Conservation (phyloP, 306 rosid species). For the Ochetophila trinervis region DNA sequence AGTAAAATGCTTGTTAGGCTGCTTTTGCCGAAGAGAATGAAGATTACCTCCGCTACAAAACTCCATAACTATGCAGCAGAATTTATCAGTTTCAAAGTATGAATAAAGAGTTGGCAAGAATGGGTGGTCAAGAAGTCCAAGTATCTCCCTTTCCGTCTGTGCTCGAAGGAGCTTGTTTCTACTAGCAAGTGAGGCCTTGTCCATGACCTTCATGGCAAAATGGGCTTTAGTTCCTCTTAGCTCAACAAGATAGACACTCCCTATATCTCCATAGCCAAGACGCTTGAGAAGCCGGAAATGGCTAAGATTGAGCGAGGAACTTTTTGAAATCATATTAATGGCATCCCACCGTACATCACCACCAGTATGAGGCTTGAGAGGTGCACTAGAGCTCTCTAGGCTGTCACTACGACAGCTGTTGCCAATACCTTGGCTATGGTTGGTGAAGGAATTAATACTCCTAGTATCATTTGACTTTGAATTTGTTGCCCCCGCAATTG, state of each 20-base stretch:
- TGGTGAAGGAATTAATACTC: conserved; percentile 15
- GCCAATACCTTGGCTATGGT: conserved; percentile 34
- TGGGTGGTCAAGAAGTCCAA: conserved; percentile 91
- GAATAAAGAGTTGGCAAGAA: conserved; percentile 88
- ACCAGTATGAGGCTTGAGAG: conserved; percentile 79
- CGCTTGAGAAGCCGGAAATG: conserved; percentile 82
- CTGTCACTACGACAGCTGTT: conserved; percentile 58
- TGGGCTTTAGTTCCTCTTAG: conserved; percentile 54
- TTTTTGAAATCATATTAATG: conserved; percentile 48
- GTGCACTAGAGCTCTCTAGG: conserved; percentile 60
- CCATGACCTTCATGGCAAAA: conserved; percentile 93
- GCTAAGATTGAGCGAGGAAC: conserved; percentile 50
- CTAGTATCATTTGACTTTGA: conserved; percentile 23
- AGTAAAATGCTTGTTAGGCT: conserved; percentile 73
- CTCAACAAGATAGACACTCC: conserved; percentile 76
- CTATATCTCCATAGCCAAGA: conserved; percentile 81
- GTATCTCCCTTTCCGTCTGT: conserved; percentile 90
- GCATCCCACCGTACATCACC: conserved; percentile 90
- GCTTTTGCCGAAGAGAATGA: conserved; percentile 88
- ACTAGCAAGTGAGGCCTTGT: conserved; percentile 77
- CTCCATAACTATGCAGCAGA: conserved; percentile 84
- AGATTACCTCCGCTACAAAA: conserved; percentile 90
- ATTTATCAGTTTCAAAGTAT: conserved; percentile 78
- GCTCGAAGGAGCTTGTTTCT: conserved; percentile 82
- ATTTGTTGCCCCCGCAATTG: conserved; percentile 27